Conservation (phyloP, 2,329 filamentous ascomycete genomes). For the Pleoardoris graminearum region DNA sequence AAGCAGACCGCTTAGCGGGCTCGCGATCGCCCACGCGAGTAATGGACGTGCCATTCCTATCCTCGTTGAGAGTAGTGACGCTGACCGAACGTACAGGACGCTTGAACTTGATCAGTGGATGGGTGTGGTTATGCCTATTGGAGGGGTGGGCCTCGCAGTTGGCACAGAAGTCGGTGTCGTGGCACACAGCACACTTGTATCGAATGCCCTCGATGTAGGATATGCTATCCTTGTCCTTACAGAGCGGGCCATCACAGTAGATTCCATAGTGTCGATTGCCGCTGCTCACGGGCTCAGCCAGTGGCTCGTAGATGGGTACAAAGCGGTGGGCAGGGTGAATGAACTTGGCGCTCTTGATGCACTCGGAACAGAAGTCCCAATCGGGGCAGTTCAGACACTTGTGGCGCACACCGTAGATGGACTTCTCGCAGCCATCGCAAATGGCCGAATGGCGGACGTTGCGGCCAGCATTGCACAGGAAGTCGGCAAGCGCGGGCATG, state of each 20-base stretch:
- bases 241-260: conserved; percentile 92
- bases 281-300: conserved; percentile 53
- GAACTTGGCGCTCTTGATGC: conserved; percentile 66
- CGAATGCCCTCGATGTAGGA: conserved; percentile 77
- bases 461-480: conserved; percentile 76
- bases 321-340: conserved; percentile 86
- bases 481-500: conserved; percentile 61
- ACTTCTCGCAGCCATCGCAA: conserved; percentile 91
- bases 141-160: conserved; percentile 86
- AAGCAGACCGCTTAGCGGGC: conserved; percentile 47
- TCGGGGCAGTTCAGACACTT: conserved; percentile 97
- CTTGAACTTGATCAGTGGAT: conserved; percentile 96
- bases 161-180: conserved; percentile 93
- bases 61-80: conserved; percentile 81
- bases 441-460: conserved; percentile 83
- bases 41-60: conserved; percentile 66
- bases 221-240: conserved; percentile 61
- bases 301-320: conserved; percentile 78
- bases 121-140: conserved; percentile 90
- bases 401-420: conserved; percentile 85
- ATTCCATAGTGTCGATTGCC: conserved; percentile 75
- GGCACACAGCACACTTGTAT: conserved; percentile 96
- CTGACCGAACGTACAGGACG: conserved; percentile 86
- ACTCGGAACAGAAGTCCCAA: conserved; percentile 90
- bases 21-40: conserved; percentile 72